phyloP scores from a whole-genome alignment of 2,329 filamentous ascomycete species.

The Juglanconis sp. region DNA sequence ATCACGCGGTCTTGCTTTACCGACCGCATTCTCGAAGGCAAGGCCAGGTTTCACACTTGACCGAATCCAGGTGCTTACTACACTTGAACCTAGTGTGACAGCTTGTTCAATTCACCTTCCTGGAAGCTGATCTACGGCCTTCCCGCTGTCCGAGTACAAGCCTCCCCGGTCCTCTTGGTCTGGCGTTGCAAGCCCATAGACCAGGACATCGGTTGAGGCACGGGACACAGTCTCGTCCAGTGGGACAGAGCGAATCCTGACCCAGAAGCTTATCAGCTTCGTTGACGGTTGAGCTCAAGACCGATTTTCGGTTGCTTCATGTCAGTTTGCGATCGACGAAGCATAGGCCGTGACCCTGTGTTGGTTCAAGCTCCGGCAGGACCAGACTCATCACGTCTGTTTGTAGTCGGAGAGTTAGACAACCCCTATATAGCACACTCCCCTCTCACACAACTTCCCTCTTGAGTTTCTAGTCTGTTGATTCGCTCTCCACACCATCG shows the following conservation, averaged over 20 bases:
- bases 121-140: background rate
- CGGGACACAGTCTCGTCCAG: background rate
- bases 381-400: slow-evolving; percentile 7
- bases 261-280: slow-evolving; percentile 19
- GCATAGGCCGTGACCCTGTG: background rate
- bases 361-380: slow-evolving; percentile 15
- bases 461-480: slow-evolving; percentile 15
- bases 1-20: background rate
- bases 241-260: slow-evolving; percentile 17
- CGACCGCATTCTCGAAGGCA: background rate
- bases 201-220: slow-evolving; percentile 12
- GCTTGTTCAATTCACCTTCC: background rate
- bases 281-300: background rate
- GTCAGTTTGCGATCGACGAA: slow-evolving; percentile 21
- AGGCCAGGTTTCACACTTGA: slow-evolving; percentile 7
- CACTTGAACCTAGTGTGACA: background rate
- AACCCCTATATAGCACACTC: slow-evolving; percentile 24
- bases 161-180: slow-evolving; percentile 2
- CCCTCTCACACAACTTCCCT: slow-evolving; percentile 5
- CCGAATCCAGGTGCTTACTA: background rate
- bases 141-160: background rate
- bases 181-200: background rate
- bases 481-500: slow-evolving; percentile 19
- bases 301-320: slow-evolving; percentile 20
- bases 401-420: slow-evolving; percentile 7